Evolutionary conservation across 2,329 filamentous ascomycete genomes (phyloP), one percentile per base, ranked within the genome.

Genomic region (Parastagonospora avenae): DNA sequence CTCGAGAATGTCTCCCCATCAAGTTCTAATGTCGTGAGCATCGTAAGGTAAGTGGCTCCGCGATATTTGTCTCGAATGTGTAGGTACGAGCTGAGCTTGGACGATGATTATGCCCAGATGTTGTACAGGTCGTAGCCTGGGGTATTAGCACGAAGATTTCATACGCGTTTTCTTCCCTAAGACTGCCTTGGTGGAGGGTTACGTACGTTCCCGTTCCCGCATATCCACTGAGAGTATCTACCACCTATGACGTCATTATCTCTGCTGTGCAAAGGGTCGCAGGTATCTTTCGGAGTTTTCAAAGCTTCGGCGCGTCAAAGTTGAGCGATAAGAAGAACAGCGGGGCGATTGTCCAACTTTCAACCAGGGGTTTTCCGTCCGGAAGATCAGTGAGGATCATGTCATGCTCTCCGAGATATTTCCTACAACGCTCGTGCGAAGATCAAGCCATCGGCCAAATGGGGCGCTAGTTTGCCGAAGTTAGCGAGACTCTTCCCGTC

Each of bases 401-500:
- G 31, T 48, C 38, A 36, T 44, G 12, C 32, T 43, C 27, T 49
- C 46, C 46, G 40, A 49, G 40, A 49, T 44, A 44, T 44, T 8
- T 43, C 32, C 46, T 43, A n/a, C 35, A 16, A 7, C 27, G 29
- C 19, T 27, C 41, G 11, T 19, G 41, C 11, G 4, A 19, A 35
- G 10, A 16, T 46, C 10, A 46, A 42, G 33, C 27, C 27, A 39
- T 38, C 35, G 27, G 44, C 36, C 30, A 35, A 48, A 35, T 36
- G 24, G 16, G 27, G 29, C 11, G 8, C 29, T 46, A 50, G 42
- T 14, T 4, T n/a, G 24, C 16, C 9, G 31, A 10, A 8, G 35
- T 42, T 37, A 42, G 27, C 14, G 12, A 12, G 8, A 15, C 19
- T 31, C n/a, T 36, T 43, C 33, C 46, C 40, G 42, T 43, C n/a